These are phyloP conservation scores for Globisporangium radiosum DNA, from an alignment of 352 stramenopile species.

Conservation along the genomic window DNA sequence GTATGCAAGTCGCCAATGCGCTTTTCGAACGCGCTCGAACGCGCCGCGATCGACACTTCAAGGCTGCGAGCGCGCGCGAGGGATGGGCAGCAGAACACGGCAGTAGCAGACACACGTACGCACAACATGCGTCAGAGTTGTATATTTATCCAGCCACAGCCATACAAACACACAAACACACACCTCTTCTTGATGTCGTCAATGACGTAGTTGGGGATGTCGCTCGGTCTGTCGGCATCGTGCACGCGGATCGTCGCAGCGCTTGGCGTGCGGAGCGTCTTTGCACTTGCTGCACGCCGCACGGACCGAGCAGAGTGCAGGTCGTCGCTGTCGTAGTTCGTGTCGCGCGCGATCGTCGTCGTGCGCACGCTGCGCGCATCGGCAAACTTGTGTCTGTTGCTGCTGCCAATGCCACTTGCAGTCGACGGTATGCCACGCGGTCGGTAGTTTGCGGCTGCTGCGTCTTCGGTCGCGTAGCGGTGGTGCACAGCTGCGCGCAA, in stretches of 20 bases:
- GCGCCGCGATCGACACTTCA: constrained; percentile 53
- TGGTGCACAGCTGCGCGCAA: constrained; percentile 10
- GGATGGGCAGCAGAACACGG: too few species aligned
- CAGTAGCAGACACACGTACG: too few species aligned
- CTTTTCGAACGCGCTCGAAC: constrained; percentile 55
- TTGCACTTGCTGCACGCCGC: constrained; percentile 3
- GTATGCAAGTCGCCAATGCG: constrained; percentile 50
- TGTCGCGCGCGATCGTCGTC: constrained; percentile 2
- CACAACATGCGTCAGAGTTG: too few species aligned
- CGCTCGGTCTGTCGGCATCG: constrained; percentile 33
- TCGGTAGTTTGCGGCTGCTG: not conserved
- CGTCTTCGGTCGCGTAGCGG: constrained; percentile 9
- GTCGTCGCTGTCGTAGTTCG: constrained; percentile 9
- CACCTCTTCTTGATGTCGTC: constrained; percentile 54
- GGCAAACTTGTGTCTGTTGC: constrained; percentile 1
- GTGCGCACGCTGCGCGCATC: not conserved
- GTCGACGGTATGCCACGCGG: constrained; percentile 12
- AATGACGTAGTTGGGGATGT: constrained; percentile 36
- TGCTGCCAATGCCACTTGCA: not conserved
- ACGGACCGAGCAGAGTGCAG: constrained; percentile 1
- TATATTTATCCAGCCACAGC: not conserved
- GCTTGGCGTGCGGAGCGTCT: constrained; percentile 5
- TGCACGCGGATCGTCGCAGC: constrained; percentile 33
- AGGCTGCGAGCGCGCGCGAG: constrained; percentile 17
- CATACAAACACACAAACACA: not conserved